phyloP scores from a whole-genome alignment of 139 green algal species.

The Closterium sp. region DNA sequence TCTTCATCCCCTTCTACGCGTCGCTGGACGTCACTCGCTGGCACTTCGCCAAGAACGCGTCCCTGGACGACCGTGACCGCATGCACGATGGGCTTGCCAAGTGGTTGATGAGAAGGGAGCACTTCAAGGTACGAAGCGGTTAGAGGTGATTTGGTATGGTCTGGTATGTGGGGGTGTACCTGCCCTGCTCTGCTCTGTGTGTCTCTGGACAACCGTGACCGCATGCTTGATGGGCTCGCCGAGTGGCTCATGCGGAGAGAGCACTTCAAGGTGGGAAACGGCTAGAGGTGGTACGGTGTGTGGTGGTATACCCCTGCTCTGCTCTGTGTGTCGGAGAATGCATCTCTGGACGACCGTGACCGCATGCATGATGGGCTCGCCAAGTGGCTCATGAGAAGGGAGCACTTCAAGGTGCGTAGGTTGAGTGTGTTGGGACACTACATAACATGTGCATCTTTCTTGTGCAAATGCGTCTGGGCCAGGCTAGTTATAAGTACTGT shows the following conservation, averaged over 20 bases:
- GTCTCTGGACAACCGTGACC: not conserved
- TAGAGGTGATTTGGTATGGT: too few species aligned
- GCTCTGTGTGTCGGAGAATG: not conserved
- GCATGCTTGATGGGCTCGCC: not conserved
- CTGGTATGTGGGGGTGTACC: too few species aligned
- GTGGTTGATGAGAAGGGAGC: conserved; percentile 4
- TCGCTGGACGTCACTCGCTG: conserved; percentile 22
- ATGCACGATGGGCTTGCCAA: not conserved
- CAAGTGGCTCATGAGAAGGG: conserved; percentile 6
- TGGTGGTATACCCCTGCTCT: too few species aligned
- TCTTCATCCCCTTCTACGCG: conserved; percentile 41
- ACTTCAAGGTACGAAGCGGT: not conserved
- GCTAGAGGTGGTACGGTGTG: too few species aligned
- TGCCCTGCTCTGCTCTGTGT: not conserved
- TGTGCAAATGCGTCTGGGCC: too few species aligned
- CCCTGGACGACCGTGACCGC: conserved; percentile 10
- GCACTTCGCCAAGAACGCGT: conserved; percentile 25
- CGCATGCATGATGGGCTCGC: not conserved
- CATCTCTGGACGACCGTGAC: not conserved
- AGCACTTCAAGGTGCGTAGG: not conserved
- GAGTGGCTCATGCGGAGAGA: conserved; percentile 3
- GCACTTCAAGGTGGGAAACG: conserved; percentile 1
- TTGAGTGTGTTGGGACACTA: too few species aligned
- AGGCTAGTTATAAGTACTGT: too few species aligned
- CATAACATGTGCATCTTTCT: too few species aligned